Conservation (phyloP, 2,329 filamentous ascomycete species). For the Hyphodiscus sp. region DNA sequence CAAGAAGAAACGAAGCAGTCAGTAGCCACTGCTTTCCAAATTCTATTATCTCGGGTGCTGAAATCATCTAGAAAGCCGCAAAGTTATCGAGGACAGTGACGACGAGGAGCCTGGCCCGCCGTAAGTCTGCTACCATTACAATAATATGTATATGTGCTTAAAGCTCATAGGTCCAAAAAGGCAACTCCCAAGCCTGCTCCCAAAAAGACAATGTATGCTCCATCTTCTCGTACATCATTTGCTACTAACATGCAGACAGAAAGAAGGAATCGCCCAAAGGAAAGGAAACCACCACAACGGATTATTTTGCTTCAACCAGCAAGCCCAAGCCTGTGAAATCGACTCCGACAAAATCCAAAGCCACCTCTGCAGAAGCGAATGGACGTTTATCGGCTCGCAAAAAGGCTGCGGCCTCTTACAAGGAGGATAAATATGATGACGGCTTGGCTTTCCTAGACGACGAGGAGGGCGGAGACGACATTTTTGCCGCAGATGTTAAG, state of each 20-base stretch:
- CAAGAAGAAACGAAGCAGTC: constrained; percentile 29
- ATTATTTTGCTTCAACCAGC: constrained; percentile 30
- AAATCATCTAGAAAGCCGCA: constrained; percentile 46
- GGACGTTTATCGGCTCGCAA: constrained; percentile 25
- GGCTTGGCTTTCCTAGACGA: constrained; percentile 58
- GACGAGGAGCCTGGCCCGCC: constrained; percentile 57
- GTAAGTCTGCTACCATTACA: constrained; percentile 20
- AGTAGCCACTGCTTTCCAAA: constrained; percentile 4
- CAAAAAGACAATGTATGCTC: constrained; percentile 49
- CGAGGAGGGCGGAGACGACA: constrained; percentile 70
- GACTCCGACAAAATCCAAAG: constrained; percentile 19
- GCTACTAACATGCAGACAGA: neutral
- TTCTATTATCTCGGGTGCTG: constrained; percentile 2
- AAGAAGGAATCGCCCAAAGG: constrained; percentile 28
- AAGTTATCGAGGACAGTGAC: constrained; percentile 74
- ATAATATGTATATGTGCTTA: constrained; percentile 15
- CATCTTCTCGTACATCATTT: neutral
- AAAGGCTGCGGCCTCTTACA: constrained; percentile 20
- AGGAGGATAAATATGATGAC: constrained; percentile 37
- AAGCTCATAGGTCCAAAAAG: constrained; percentile 32
- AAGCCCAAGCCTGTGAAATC: constrained; percentile 24
- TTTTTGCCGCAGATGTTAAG: constrained; percentile 69
- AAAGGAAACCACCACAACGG: constrained; percentile 28
- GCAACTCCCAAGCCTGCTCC: constrained; percentile 45
- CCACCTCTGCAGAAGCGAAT: constrained; percentile 15